These are phyloP conservation scores for Nidularia pulvinata DNA, from an alignment of 768 basidiomycete species.

Conservation along the genomic window DNA sequence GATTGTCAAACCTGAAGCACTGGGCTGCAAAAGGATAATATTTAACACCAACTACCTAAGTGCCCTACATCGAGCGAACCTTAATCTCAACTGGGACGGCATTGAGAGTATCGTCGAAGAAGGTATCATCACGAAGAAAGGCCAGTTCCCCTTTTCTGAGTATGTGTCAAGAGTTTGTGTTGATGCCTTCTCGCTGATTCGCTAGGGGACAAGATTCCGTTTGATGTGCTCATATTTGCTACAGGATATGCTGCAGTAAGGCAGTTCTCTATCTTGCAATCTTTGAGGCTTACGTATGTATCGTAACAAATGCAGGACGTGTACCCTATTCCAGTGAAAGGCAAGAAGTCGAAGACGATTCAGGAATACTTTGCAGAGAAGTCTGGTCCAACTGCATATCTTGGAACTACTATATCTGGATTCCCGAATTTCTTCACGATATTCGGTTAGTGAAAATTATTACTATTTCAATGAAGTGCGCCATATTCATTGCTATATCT, in stretches of 20 bases:
- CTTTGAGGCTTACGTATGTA: not conserved
- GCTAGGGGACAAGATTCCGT: constrained; percentile 25
- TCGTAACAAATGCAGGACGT: constrained; percentile 18
- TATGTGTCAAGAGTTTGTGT: too few species aligned
- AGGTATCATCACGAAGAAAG: constrained; percentile 39
- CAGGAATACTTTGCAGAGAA: constrained; percentile 35
- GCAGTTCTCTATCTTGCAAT: not conserved
- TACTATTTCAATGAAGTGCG: not conserved
- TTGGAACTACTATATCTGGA: constrained; percentile 38
- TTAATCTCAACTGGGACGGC: constrained; percentile 38
- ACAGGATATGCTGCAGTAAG: constrained; percentile 31
- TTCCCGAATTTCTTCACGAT: constrained; percentile 46
- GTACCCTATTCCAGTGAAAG: constrained; percentile 28
- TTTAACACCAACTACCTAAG: constrained; percentile 46
- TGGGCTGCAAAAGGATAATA: constrained; percentile 56
- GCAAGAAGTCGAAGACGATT: constrained; percentile 22
- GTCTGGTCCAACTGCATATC: constrained; percentile 42
- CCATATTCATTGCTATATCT: not conserved
- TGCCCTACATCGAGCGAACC: constrained; percentile 42
- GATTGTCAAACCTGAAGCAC: constrained; percentile 20
- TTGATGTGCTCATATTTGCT: constrained; percentile 38
- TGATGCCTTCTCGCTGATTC: too few species aligned
- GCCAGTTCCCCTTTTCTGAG: too few species aligned
- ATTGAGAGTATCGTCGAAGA: constrained; percentile 35
- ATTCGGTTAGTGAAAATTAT: constrained; percentile 21